Evolutionary conservation across 257 asterid species (phyloP).

Genomic region (Capsicum chinense): DNA sequence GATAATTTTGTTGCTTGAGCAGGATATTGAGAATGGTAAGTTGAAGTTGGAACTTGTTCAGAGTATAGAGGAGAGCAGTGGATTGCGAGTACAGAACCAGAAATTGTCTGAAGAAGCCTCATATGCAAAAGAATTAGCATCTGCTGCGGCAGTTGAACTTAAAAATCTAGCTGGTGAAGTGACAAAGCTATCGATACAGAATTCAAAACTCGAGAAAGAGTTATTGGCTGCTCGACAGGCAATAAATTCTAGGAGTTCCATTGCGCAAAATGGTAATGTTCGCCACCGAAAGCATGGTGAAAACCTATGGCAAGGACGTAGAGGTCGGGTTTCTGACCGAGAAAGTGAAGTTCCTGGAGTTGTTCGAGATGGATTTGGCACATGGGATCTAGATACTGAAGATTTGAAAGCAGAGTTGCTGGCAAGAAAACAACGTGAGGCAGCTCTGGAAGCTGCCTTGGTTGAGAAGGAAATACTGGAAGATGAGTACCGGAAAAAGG

Average conservation of each 20-base stretch:
- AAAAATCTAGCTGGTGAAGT: slow-evolving; percentile 93
- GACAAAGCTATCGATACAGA: slow-evolving; percentile 82
- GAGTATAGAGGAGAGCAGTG: slow-evolving; percentile 83
- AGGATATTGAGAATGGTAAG: slow-evolving; percentile 91
- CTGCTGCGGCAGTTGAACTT: slow-evolving; percentile 96
- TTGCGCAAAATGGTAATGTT: slow-evolving; percentile 46
- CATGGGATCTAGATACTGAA: slow-evolving; percentile 74
- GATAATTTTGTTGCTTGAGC: slow-evolving; percentile 35
- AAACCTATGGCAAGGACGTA: slow-evolving; percentile 56
- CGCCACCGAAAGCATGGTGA: slow-evolving; percentile 66
- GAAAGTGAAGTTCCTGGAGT: slow-evolving; percentile 58
- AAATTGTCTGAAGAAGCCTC: slow-evolving; percentile 93
- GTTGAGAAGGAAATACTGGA: slow-evolving; percentile 84
- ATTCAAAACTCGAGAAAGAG: slow-evolving; percentile 82
- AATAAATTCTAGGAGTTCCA: slow-evolving; percentile 56
- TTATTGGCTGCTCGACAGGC: slow-evolving; percentile 65
- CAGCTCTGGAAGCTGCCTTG: slow-evolving; percentile 82
- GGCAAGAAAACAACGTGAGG: slow-evolving; percentile 88
- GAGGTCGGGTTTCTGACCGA: slow-evolving; percentile 65
- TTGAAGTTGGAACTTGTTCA: slow-evolving; percentile 77
- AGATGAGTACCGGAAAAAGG: slow-evolving; percentile 76
- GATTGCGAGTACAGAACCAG: slow-evolving; percentile 79
- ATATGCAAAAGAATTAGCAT: slow-evolving; percentile 95
- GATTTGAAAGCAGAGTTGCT: slow-evolving; percentile 86
- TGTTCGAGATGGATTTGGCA: slow-evolving; percentile 67